Evolutionary conservation across 2,329 filamentous ascomycete species (phyloP).

Genomic region (Trichoderma brevicompactum): DNA sequence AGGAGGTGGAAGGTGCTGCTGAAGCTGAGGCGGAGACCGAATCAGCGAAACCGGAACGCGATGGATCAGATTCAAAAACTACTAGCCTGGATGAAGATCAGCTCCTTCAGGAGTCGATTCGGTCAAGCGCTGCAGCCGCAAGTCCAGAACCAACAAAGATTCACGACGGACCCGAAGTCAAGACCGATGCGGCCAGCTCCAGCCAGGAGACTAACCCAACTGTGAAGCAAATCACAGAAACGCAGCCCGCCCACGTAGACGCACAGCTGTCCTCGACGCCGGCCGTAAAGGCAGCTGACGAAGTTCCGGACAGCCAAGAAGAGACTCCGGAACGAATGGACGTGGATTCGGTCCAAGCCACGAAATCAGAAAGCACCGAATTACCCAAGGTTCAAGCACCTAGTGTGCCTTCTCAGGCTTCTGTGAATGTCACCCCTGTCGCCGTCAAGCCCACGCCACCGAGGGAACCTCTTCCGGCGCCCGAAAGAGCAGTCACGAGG

Average conservation of each 20-base stretch:
- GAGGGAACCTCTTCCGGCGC: conserved; percentile 35
- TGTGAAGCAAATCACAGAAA: not conserved
- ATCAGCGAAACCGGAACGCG: conserved; percentile 33
- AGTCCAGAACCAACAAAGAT: conserved; percentile 27
- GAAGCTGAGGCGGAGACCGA: not conserved
- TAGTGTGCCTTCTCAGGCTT: conserved; percentile 19
- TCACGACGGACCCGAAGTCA: conserved; percentile 3
- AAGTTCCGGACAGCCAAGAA: conserved; percentile 46
- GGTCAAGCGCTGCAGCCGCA: conserved; percentile 36
- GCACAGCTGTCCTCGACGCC: not conserved
- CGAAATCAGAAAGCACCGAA: conserved; percentile 30
- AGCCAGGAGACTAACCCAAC: conserved; percentile 8
- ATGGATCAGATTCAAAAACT: conserved; percentile 35
- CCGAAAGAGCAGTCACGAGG: conserved; percentile 66
- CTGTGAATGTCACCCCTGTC: conserved; percentile 27
- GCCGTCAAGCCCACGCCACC: conserved; percentile 11
- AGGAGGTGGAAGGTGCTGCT: conserved; percentile 31
- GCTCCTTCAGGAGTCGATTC: conserved; percentile 50
- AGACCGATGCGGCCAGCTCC: conserved; percentile 20
- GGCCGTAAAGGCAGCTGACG: conserved; percentile 37
- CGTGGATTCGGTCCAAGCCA: conserved; percentile 39
- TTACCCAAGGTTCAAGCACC: conserved; percentile 3
- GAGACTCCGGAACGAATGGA: conserved; percentile 43
- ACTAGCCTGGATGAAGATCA: conserved; percentile 45
- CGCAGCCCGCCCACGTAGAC: not conserved